Conservation (phyloP, 2,329 filamentous ascomycete species). For the Daldinia sp. region DNA sequence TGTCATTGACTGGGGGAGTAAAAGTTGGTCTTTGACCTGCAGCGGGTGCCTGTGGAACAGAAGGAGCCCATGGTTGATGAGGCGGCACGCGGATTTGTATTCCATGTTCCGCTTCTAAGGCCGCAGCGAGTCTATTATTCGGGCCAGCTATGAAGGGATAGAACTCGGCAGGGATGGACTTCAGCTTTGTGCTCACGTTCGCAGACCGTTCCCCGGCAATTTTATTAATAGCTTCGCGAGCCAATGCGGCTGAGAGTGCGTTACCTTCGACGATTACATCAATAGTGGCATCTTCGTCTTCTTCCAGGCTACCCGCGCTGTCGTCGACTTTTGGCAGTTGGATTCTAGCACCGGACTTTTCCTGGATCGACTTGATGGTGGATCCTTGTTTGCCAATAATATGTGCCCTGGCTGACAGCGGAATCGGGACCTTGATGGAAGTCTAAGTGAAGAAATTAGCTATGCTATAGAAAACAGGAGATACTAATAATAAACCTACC, state of each 20-base stretch:
- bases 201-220: constrained; percentile 90
- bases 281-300: constrained; percentile 85
- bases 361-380: constrained; percentile 89
- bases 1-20: constrained; percentile 74
- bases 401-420: constrained; percentile 83
- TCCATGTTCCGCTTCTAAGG: constrained; percentile 78
- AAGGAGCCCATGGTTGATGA: constrained; percentile 80
- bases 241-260: constrained; percentile 85
- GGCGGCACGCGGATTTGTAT: constrained; percentile 86
- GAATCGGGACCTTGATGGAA: constrained; percentile 81
- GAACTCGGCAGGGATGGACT: constrained; percentile 88
- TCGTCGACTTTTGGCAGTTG: constrained; percentile 88
- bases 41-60: constrained; percentile 71
- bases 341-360: constrained; percentile 89
- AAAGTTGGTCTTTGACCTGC: constrained; percentile 78
- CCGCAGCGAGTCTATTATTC: constrained; percentile 74
- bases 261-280: constrained; percentile 93
- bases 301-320: constrained; percentile 63
- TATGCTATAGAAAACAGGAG: neutral
- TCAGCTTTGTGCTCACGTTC: constrained; percentile 83
- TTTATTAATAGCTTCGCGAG: constrained; percentile 83
- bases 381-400: constrained; percentile 94
- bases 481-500: constrained; percentile 62
- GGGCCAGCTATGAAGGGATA: constrained; percentile 94
- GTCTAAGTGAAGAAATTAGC: constrained; percentile 51